Evolutionary conservation across 2,329 filamentous ascomycete species (phyloP), one percentile per base, ranked within the genome.

Genomic region (Ascochyta lentis): DNA sequence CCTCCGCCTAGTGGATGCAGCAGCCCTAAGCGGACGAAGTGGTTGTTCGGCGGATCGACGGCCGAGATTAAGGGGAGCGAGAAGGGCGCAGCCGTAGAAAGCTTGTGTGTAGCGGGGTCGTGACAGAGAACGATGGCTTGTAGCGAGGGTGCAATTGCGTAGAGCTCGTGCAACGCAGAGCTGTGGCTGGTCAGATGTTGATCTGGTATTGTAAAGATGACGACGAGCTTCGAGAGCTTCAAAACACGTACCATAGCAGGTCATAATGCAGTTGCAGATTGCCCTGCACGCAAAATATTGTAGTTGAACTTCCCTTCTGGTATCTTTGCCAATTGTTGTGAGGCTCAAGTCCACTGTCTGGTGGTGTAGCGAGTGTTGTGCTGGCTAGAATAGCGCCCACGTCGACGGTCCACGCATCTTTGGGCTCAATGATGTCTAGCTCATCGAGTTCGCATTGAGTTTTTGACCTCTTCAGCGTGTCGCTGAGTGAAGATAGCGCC

Each of bases 1-100:
- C 78, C 78, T 49, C 77, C 78, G 37, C 78, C 78, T 3, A 80
- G 68, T 2, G 78, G 78, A 56, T 80, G 78, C 23, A 80, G 63
- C 6, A 80, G 67, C 7, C 78, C 78, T 16, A 80, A 59, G 15
- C 70, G 65, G 47, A 77, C 62, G 53, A 77, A 76, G 49, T 75
- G 73, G 47, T 76, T 77, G 41, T 71, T 65, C 4, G 67, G 60
- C 1, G 70, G 64, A 3, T 65, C 67, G 10, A 70, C 62, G 8
- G 71, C 72, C 53, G 72, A 71, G 41, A 75, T 56, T 9, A 75
- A 22, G 12, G 73, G 72, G 1, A 76, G 57, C 34, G 67, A 70
- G 31, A 69, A 66, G 5, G 69, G 44, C 7, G 66, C 63, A 12
- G 60, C 56, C 2, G 57, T 52, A 1, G 72, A 71, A 15, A 63